Percentiles rank a stretch among this genome's conserved stretches.
Evolutionary conservation across 257 asterid genomes (phyloP).

Genomic region (Rauvolfia tetraphylla): DNA sequence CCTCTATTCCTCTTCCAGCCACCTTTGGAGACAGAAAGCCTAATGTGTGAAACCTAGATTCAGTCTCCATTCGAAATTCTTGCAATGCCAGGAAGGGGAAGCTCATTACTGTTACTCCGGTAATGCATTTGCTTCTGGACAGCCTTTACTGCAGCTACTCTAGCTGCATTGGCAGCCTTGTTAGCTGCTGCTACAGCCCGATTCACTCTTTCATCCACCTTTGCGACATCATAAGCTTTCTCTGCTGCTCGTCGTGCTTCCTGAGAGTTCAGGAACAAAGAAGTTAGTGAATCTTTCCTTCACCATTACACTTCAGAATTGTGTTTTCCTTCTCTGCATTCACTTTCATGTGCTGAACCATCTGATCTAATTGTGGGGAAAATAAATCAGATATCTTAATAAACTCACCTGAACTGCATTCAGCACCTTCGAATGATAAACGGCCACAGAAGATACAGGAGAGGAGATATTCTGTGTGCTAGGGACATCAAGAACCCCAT

Average conservation of each 20-base stretch:
- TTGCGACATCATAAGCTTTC: conserved; percentile 70
- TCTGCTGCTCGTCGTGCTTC: conserved; percentile 80
- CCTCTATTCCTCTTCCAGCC: neutral
- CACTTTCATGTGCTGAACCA: neutral
- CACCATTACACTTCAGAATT: neutral
- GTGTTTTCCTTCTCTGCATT: neutral
- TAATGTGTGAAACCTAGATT: conserved; percentile 2
- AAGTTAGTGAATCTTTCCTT: neutral
- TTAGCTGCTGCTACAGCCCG: conserved; percentile 71
- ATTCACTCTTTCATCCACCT: conserved; percentile 87
- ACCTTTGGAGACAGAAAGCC: conserved; percentile 9
- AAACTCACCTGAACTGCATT: conserved; percentile 69
- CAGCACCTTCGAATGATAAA: conserved; percentile 80
- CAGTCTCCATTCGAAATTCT: neutral
- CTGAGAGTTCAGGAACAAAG: conserved; percentile 25
- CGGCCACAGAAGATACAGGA: conserved; percentile 82
- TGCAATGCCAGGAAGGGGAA: conserved; percentile 41
- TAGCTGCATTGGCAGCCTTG: conserved; percentile 77
- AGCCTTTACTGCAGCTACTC: conserved; percentile 85
- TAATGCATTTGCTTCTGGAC: conserved; percentile 82
- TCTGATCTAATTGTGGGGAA: neutral
- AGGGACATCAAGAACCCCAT: conserved; percentile 79
- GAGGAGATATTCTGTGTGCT: conserved; percentile 60
- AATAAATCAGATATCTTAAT: neutral
- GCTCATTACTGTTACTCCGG: conserved; percentile 56